A percentile compares a stretch with the other conserved stretches of the same genome.
These are phyloP conservation scores for Geranium brycei DNA, from an alignment of 345 rosid species.

Conservation along the genomic window DNA sequence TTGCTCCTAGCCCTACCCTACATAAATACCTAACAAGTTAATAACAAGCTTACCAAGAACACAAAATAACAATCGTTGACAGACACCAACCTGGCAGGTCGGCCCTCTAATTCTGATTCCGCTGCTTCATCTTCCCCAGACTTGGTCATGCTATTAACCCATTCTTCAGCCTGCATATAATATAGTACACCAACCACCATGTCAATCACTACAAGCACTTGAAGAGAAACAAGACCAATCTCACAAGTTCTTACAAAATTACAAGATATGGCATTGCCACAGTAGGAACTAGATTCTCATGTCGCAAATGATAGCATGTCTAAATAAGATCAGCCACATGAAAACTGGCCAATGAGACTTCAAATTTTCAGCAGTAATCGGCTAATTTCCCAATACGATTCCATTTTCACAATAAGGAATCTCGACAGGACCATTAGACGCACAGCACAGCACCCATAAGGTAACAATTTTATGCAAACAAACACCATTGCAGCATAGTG, in stretches of 20 bases:
- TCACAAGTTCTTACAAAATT: background rate
- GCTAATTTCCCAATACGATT: background rate
- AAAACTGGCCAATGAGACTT: background rate
- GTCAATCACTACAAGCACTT: no score
- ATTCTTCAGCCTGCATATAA: slow-evolving; percentile 49
- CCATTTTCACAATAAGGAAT: background rate
- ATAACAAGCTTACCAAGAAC: background rate
- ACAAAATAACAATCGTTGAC: background rate
- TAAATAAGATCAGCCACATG: background rate
- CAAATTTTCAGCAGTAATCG: background rate
- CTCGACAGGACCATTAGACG: background rate
- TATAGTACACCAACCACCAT: background rate
- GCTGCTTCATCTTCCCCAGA: slow-evolving; percentile 28
- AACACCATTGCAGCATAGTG: no score
- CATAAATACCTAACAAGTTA: background rate
- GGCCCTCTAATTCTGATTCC: slow-evolving; percentile 26
- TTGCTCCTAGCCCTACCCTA: slow-evolving; percentile 66
- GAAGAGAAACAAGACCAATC: background rate
- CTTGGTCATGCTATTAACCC: slow-evolving; percentile 50
- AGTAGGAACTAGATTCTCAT: background rate
- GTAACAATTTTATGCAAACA: background rate
- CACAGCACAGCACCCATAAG: background rate
- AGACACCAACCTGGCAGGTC: slow-evolving; percentile 32
- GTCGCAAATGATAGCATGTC: no score
- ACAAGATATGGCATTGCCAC: background rate